These are phyloP conservation scores for Xylariaceae sp. DNA, from an alignment of 2,329 filamentous ascomycete genomes.

Conservation along the genomic window DNA sequence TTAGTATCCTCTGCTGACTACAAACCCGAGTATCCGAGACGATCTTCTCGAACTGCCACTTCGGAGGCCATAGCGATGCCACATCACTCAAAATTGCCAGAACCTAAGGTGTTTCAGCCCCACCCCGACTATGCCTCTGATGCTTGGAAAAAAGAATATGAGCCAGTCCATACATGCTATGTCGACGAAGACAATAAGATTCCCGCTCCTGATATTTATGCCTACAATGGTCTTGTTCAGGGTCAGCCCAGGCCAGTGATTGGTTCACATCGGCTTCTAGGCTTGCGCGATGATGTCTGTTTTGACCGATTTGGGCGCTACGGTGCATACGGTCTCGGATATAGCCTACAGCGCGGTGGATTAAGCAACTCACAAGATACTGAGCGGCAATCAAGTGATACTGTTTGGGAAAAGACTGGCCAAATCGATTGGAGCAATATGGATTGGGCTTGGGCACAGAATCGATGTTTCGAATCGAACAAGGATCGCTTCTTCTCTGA, in stretches of 20 bases:
- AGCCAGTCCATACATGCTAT: conserved; percentile 57
- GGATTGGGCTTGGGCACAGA: conserved; percentile 54
- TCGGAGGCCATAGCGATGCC: conserved; percentile 21
- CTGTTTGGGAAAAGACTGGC: conserved; percentile 51
- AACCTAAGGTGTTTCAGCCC: conserved; percentile 57
- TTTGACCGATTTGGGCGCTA: conserved; percentile 84
- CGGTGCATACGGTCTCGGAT: conserved; percentile 84
- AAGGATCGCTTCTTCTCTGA: conserved; percentile 54
- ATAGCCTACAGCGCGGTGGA: conserved; percentile 68
- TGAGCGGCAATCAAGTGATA: conserved; percentile 63
- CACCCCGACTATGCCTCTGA: conserved; percentile 61
- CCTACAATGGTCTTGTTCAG: conserved; percentile 66
- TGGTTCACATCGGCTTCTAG: conserved; percentile 72
- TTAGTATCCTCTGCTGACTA: conserved; percentile 63
- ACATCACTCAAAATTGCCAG: conserved; percentile 39
- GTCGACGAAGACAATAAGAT: conserved; percentile 57
- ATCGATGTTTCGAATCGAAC: conserved; percentile 56
- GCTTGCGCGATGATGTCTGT: conserved; percentile 72
- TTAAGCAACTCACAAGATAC: conserved; percentile 67
- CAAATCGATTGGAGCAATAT: conserved; percentile 53
- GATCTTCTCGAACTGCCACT: conserved; percentile 10
- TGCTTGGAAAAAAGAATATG: conserved; percentile 51
- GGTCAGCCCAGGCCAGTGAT: conserved; percentile 75
- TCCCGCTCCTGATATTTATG: conserved; percentile 59
- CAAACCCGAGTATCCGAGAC: conserved; percentile 67